Percentiles rank a stretch among this genome's conserved stretches.
Evolutionary conservation across 805 yeast species (phyloP).

Genomic region (Lipomyces kockii): DNA sequence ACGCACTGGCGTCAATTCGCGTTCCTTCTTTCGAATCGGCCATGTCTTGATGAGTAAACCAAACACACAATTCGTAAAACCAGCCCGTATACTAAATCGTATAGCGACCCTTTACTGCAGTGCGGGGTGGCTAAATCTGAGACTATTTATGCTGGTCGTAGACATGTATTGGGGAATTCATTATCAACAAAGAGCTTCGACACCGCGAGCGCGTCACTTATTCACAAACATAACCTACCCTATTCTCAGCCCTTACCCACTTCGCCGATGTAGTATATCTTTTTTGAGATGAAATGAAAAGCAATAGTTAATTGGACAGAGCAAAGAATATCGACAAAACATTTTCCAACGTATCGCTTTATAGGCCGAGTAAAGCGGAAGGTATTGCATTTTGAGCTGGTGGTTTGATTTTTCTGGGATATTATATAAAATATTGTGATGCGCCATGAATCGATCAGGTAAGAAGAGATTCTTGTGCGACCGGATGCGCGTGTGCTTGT

Average conservation of each 20-base stretch:
- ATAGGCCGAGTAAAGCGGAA: background rate
- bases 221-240: background rate
- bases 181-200: background rate
- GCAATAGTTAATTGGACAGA: background rate
- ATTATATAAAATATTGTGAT: background rate
- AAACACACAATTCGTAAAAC: background rate
- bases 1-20: background rate
- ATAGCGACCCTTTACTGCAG: background rate
- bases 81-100: background rate
- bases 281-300: background rate
- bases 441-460: slow-evolving; percentile 25
- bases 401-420: background rate
- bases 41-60: background rate
- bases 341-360: background rate
- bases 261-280: background rate
- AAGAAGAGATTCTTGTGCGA: background rate
- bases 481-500: background rate
- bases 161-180: background rate
- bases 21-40: background rate
- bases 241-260: background rate
- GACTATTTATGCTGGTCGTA: background rate
- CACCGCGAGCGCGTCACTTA: background rate
- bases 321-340: background rate
- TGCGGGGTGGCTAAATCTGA: background rate
- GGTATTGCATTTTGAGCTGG: background rate